Percentiles rank a stretch among this genome's conserved stretches.
Conservation (phyloP, 1,284 basidiomycete species). For the Agaricales sp. region DNA sequence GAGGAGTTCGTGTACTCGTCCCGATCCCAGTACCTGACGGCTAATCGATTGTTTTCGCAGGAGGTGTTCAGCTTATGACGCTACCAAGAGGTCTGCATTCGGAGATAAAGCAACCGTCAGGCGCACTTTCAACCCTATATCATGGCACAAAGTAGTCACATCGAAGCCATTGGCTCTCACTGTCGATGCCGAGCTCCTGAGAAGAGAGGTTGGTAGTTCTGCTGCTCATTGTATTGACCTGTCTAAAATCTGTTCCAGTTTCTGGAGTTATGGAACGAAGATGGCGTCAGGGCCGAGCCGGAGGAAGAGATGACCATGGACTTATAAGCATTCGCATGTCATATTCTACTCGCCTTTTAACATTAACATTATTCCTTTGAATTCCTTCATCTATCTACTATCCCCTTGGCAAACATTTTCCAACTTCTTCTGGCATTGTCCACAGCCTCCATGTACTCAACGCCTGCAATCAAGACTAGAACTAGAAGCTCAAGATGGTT, state of each 20-base stretch:
- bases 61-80: slow-evolving; percentile 79
- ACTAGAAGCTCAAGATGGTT: no score
- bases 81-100: slow-evolving; percentile 77
- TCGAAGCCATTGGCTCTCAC: slow-evolving; percentile 43
- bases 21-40: slow-evolving; percentile 1
- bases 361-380: not conserved
- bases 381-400: no score
- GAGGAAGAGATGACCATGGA: slow-evolving; percentile 32
- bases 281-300: slow-evolving; percentile 65
- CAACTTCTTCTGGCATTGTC: no score
- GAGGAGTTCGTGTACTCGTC: slow-evolving; percentile 59
- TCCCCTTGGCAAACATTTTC: no score
- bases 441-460: no score
- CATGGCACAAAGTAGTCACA: slow-evolving; percentile 67
- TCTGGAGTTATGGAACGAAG: slow-evolving; percentile 71
- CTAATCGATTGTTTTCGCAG: slow-evolving; percentile 27
- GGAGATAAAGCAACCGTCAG: slow-evolving; percentile 74
- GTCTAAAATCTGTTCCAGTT: slow-evolving; percentile 34
- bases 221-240: slow-evolving; percentile 5
- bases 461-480: no score
- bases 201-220: slow-evolving; percentile 34
- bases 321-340: not conserved
- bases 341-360: not conserved
- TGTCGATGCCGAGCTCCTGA: slow-evolving; percentile 50
- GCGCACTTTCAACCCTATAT: slow-evolving; percentile 49